Conservation (phyloP, 345 rosid genomes). For the Sisymbrium irio region DNA sequence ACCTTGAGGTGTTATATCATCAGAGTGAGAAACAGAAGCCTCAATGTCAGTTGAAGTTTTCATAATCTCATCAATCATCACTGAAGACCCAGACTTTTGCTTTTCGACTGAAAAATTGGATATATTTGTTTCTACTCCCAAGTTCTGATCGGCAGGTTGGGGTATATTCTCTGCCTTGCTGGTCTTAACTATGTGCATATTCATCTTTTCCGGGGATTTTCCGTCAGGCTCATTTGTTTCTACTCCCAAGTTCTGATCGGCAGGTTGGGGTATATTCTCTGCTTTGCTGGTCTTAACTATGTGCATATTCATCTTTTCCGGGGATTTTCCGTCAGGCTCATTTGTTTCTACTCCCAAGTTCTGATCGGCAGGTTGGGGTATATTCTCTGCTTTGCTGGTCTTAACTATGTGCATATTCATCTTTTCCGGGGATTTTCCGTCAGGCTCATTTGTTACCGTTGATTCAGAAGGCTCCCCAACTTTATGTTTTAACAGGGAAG, state of each 20-base stretch:
- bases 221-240: background rate
- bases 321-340: background rate
- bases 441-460: conserved; percentile 1
- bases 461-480: conserved; percentile 36
- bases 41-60: conserved; percentile 18
- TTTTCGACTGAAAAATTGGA: background rate
- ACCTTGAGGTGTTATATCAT: conserved; percentile 29
- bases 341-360: conserved; percentile 5
- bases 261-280: conserved; percentile 14
- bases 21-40: conserved; percentile 22
- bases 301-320: background rate
- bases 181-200: conserved; percentile 1
- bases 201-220: background rate
- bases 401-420: background rate
- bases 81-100: conserved; percentile 12
- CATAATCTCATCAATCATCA: background rate
- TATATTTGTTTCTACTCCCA: background rate
- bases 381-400: conserved; percentile 10
- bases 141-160: conserved; percentile 15
- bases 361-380: conserved; percentile 14
- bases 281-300: background rate
- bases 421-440: background rate
- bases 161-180: conserved; percentile 1
- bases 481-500: conserved; percentile 46
- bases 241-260: conserved; percentile 12